Conservation (phyloP, 2,329 filamentous ascomycete species). For the Phaeosphaeria sp. region DNA sequence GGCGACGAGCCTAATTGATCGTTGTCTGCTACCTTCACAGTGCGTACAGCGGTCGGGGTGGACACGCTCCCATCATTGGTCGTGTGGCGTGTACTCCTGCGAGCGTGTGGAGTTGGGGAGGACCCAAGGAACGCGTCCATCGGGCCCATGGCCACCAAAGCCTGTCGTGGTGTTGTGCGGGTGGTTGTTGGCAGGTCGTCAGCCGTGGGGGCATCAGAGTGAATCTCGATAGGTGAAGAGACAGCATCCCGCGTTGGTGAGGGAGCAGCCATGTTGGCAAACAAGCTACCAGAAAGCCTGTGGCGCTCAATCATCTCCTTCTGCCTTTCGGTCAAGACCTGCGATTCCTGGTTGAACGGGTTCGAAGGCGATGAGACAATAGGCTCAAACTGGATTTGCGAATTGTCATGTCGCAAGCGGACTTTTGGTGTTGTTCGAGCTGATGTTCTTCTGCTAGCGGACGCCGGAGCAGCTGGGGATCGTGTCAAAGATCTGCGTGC, state of each 20-base stretch:
- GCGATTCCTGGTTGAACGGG: constrained; percentile 64
- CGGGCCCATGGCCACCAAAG: constrained; percentile 35
- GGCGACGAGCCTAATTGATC: constrained; percentile 47
- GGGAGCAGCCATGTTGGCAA: constrained; percentile 63
- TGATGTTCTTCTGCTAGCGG: constrained; percentile 27
- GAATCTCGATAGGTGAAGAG: constrained; percentile 35
- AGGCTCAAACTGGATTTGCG: constrained; percentile 77
- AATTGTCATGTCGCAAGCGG: constrained; percentile 77
- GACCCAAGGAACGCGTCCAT: constrained; percentile 47
- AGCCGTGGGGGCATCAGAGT: constrained; percentile 35
- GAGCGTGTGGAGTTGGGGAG: constrained; percentile 45
- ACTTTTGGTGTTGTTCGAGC: constrained; percentile 52
- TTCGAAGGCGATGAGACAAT: constrained; percentile 67
- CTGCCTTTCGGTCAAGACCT: constrained; percentile 79
- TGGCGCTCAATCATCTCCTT: constrained; percentile 79
- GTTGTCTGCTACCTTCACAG: constrained; percentile 22
- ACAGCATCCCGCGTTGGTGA: constrained; percentile 21
- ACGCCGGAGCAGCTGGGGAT: constrained; percentile 33
- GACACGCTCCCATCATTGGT: constrained; percentile 33
- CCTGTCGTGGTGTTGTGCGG: constrained; percentile 34
- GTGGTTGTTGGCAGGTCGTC: constrained; percentile 32
- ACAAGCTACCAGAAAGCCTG: constrained; percentile 68
- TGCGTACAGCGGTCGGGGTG: constrained; percentile 38
- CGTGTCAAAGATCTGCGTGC: constrained; percentile 28
- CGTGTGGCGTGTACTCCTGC: constrained; percentile 33